phyloP scores from a whole-genome alignment of 345 rosid species.

The Aegle marmelos region DNA sequence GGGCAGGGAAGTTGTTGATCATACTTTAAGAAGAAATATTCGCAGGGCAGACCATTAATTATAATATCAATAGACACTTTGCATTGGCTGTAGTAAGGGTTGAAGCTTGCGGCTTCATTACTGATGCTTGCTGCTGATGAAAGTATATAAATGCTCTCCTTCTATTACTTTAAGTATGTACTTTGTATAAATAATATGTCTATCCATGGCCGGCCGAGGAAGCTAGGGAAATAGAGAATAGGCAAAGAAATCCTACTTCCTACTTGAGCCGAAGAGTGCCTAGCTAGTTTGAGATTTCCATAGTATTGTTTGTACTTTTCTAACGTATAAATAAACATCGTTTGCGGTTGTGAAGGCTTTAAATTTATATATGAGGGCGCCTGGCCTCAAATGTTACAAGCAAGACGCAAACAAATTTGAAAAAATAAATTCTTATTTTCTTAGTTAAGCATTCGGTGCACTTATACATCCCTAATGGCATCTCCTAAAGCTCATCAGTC shows the following conservation, averaged over 20 bases:
- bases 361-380: not conserved
- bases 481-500: not conserved
- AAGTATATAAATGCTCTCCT: not conserved
- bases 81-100: not conserved
- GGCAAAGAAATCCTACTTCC: not conserved
- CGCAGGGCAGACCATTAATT: not conserved
- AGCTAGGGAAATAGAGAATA: not conserved
- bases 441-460: not conserved
- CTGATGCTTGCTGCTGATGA: not conserved
- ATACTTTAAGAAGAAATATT: not conserved
- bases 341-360: not conserved
- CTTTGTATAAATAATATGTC: no score
- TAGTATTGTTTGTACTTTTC: not conserved
- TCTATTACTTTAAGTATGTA: not conserved
- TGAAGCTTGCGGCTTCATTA: not conserved
- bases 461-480: not conserved
- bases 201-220: not conserved
- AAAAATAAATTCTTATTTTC: not conserved
- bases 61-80: not conserved
- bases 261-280: not conserved
- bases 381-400: not conserved
- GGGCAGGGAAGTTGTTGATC: not conserved
- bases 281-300: not conserved
- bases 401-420: not conserved
- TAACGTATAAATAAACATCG: not conserved